Conservation (phyloP, 192 early-diverging fungal genomes). For the Linnemannia zychae region DNA sequence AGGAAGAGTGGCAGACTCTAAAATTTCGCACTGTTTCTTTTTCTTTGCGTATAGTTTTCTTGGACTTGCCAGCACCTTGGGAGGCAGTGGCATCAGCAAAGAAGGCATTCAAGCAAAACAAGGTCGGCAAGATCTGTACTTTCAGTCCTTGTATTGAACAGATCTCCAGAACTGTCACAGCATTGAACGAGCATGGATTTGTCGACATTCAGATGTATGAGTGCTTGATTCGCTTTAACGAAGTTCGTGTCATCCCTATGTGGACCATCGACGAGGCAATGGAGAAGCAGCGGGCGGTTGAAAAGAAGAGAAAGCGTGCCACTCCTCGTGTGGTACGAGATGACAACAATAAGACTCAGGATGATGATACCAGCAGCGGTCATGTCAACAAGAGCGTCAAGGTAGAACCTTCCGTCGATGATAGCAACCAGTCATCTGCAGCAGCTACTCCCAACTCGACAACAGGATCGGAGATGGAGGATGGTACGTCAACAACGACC, state of each 20-base stretch:
- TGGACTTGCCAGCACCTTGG: constrained; percentile 98
- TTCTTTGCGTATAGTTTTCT: constrained; percentile 72
- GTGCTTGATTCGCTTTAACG: constrained; percentile 85
- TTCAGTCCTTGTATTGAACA: constrained; percentile 99
- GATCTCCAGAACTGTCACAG: constrained; percentile 83
- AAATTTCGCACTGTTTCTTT: background rate
- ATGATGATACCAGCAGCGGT: constrained; percentile 16
- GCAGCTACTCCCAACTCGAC: constrained; percentile 22
- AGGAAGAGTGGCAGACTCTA: background rate
- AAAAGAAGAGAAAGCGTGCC: constrained; percentile 61
- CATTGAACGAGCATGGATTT: constrained; percentile 87
- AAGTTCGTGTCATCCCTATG: constrained; percentile 72
- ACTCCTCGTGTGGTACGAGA: constrained; percentile 23
- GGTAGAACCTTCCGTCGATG: constrained; percentile 14
- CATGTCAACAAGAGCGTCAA: constrained; percentile 22
- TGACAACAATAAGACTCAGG: constrained; percentile 6
- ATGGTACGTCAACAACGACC: background rate
- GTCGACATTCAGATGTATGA: constrained; percentile 87
- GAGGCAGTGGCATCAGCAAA: constrained; percentile 91
- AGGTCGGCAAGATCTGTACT: constrained; percentile 90
- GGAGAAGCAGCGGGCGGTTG: constrained; percentile 48
- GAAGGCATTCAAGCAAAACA: constrained; percentile 82
- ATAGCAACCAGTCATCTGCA: constrained; percentile 29
- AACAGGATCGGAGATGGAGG: constrained; percentile 28
- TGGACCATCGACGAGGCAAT: constrained; percentile 78